Percentiles rank a stretch among this genome's conserved stretches.
These are phyloP conservation scores for Tetraselmis chui DNA, from an alignment of 139 green algal species.

Conservation along the genomic window DNA sequence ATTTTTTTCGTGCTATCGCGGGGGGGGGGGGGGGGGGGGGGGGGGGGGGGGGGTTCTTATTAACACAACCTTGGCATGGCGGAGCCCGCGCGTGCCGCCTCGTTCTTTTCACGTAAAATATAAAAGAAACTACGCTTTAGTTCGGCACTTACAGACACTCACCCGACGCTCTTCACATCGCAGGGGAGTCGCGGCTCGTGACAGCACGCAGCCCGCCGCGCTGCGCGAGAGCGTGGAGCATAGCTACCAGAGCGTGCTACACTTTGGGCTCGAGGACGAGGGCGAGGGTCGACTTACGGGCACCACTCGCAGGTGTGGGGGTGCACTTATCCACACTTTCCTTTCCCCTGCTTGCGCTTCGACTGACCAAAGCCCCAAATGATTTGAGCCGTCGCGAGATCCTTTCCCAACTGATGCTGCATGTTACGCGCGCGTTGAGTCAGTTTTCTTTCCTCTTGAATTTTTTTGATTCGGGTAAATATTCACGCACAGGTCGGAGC, in stretches of 20 bases:
- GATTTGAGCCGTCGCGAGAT: background rate
- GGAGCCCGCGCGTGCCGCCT: no score
- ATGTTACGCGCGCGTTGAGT: background rate
- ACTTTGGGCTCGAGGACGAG: background rate
- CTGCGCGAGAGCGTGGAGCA: background rate
- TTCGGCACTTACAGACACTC: background rate
- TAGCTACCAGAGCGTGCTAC: background rate
- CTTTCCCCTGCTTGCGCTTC: background rate
- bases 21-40: no score
- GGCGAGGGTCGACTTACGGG: background rate
- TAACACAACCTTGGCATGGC: no score
- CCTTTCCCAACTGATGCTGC: background rate
- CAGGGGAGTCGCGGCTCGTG: background rate
- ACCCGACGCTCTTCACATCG: background rate
- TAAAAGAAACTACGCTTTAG: background rate
- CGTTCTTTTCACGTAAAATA: no score
- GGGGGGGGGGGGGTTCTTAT: background rate
- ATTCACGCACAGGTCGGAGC: background rate
- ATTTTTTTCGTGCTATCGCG: background rate
- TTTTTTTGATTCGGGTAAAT: background rate
- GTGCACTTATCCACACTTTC: background rate
- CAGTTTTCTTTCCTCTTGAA: background rate
- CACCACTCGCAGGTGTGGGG: background rate
- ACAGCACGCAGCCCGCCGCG: background rate
- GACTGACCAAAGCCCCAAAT: background rate